Base-by-base conservation (phyloP, 202 grass and related monocot species). In the Brachypodium distachyon region DNA sequence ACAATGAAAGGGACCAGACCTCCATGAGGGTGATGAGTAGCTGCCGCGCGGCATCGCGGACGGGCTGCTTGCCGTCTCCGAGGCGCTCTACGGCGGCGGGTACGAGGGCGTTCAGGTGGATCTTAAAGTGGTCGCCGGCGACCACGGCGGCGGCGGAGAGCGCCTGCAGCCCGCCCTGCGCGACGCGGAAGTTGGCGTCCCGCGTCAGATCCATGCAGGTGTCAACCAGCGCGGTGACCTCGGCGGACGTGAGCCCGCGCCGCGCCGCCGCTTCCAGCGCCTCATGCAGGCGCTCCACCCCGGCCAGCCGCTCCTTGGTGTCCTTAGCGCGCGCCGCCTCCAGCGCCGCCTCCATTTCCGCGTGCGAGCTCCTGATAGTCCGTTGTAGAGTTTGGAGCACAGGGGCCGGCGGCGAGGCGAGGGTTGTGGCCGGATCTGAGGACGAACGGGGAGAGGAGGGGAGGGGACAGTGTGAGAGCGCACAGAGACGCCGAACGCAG, bases 321-420 rank as follows among this genome's bases (percentile, higher is more conserved):
- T 89, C 93, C 68, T 93, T 97, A 51, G 85, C 87, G 78, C 93
- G 82, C 84, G 86, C 91, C 86, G 88, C 90, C 86, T 97, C 88
- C 86, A 97, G 78, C 67, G 94, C 94, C 84, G 85, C 90, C 94
- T 97, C 94, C 90, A 97, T 97, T 86, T 44, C 88, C 61, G 56
- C 59, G 2, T 33, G 51, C 80, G 33, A n/a, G n/a, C 28, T 49
- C 39, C 73, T 38, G 16, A 4, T 34, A 14, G 49, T 18, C 66
- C 50, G 39, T 73, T 53, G 23, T 47, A 22, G 28, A 69, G 52
- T n/a, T 74, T 50, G 44, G 34, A 0, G 53, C 25, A 21, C 58
- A 52, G 19, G 18, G 9, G 78, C 19, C 52, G 32, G 80, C 51
- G 75, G 80, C 80, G 85, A 48, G 12, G 60, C 49, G 67, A 50